These are phyloP conservation scores for Chrysosphaeria jannelii DNA, from an alignment of 2,329 filamentous ascomycete species.

Conservation along the genomic window DNA sequence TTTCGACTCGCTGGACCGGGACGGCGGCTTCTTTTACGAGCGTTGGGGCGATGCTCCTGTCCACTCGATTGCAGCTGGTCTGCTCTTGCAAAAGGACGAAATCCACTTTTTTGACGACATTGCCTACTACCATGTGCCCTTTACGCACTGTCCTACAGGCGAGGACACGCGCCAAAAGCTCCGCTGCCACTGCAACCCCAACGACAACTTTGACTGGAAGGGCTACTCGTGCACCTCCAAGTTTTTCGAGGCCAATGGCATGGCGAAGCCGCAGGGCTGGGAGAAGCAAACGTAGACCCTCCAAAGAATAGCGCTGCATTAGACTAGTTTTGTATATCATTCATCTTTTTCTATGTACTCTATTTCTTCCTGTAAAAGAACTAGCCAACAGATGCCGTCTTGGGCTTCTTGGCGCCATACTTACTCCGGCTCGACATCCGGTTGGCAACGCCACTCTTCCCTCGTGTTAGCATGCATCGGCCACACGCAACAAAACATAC, in stretches of 20 bases:
- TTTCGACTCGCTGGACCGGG: slow-evolving; percentile 63
- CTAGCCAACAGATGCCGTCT: slow-evolving; percentile 33
- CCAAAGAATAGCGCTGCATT: slow-evolving; percentile 1
- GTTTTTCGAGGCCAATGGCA: slow-evolving; percentile 57
- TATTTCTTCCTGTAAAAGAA: background rate
- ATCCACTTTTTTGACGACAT: slow-evolving; percentile 99
- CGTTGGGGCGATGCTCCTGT: slow-evolving; percentile 73
- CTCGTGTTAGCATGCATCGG: too few species aligned
- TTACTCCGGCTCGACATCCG: slow-evolving; percentile 70
- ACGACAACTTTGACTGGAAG: slow-evolving; percentile 98
- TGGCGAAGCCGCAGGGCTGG: slow-evolving; percentile 64
- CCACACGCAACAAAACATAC: too few species aligned
- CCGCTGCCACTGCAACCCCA: slow-evolving; percentile 82
- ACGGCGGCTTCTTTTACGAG: slow-evolving; percentile 96
- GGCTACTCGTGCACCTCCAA: slow-evolving; percentile 67
- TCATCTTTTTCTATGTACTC: slow-evolving; percentile 1
- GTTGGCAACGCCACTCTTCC: slow-evolving; percentile 81
- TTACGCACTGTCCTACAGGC: slow-evolving; percentile 86
- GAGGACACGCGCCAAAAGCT: slow-evolving; percentile 60
- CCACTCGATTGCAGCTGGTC: slow-evolving; percentile 76
- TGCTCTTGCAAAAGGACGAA: slow-evolving; percentile 75
- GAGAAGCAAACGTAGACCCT: slow-evolving; percentile 33
- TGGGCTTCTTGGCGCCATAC: slow-evolving; percentile 97
- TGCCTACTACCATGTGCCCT: slow-evolving; percentile 90
- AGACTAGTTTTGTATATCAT: background rate